These are phyloP conservation scores for Aristolochia fimbriata DNA, from an alignment of 164 flowering plant species.

Conservation along the genomic window DNA sequence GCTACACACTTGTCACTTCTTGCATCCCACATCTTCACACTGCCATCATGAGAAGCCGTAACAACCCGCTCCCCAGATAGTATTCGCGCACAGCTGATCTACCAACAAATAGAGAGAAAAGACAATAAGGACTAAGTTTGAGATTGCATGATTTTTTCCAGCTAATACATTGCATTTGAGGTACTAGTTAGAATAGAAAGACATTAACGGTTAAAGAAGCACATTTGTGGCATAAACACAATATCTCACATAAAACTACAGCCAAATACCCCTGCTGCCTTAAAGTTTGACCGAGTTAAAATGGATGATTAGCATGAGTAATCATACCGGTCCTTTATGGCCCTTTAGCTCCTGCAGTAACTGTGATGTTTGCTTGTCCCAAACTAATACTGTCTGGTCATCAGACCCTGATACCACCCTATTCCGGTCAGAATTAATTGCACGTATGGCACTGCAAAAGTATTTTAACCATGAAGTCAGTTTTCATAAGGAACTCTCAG, in stretches of 20 bases:
- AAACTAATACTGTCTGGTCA: constrained; percentile 81
- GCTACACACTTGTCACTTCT: constrained; percentile 96
- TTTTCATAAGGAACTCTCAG: too few relatives aligned
- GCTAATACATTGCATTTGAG: too few relatives aligned
- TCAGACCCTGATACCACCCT: constrained; percentile 96
- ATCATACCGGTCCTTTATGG: constrained; percentile 75
- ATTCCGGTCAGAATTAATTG: constrained; percentile 88
- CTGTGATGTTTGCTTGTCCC: constrained; percentile 95
- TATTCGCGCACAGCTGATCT: constrained; percentile 88
- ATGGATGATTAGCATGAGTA: neutral
- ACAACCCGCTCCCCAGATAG: constrained; percentile 96
- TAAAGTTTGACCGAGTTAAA: neutral
- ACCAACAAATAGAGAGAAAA: neutral
- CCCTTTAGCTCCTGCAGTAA: constrained; percentile 93
- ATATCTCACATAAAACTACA: neutral
- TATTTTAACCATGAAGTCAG: neutral
- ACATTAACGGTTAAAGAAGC: too few relatives aligned
- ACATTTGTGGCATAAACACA: neutral
- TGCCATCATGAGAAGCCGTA: constrained; percentile 94
- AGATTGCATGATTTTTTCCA: too few relatives aligned
- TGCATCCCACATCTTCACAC: constrained; percentile 99
- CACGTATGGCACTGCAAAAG: constrained; percentile 62
- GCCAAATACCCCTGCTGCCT: neutral
- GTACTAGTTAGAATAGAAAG: too few relatives aligned
- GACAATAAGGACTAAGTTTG: too few relatives aligned